Percentiles rank a stretch among this genome's conserved stretches.
These are phyloP conservation scores for Gonapodya prolifera DNA, from an alignment of 192 early-diverging fungal species.

Conservation along the genomic window DNA sequence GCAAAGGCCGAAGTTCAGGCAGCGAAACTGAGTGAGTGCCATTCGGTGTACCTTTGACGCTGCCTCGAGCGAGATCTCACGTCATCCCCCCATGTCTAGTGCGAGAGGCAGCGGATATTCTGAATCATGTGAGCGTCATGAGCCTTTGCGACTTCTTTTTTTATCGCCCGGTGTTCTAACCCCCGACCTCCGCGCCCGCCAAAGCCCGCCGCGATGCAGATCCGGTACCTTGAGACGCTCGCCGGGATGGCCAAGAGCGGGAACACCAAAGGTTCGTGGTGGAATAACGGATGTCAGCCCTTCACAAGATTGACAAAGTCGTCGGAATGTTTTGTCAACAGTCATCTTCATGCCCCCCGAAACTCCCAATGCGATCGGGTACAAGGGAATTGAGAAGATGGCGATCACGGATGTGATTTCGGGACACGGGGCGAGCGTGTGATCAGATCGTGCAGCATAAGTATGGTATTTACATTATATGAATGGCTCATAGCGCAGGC, in stretches of 20 bases:
- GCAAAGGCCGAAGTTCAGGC: conserved; percentile 71
- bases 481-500: too few species aligned
- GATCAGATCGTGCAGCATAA: too few species aligned
- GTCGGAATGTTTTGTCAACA: background rate
- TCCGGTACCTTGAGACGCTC: conserved; percentile 81
- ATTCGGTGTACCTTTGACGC: background rate
- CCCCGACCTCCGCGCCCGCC: conserved; percentile 4
- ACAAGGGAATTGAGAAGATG: background rate
- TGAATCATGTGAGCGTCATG: conserved; percentile 58
- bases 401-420: background rate
- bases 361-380: background rate
- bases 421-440: background rate
- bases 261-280: conserved; percentile 35
- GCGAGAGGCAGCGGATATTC: conserved; percentile 84
- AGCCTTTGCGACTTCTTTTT: background rate
- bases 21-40: conserved; percentile 51
- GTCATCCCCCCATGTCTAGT: conserved; percentile 16
- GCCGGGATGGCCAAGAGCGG: conserved; percentile 56
- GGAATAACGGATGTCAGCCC: background rate
- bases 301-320: background rate
- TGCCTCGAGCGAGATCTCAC: background rate
- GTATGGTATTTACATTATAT: too few species aligned
- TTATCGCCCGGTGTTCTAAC: background rate
- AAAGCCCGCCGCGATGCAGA: conserved; percentile 45
- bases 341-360: background rate